phyloP scores from a whole-genome alignment of 1,284 basidiomycete genomes.

The Ceratobasidium sp. region DNA sequence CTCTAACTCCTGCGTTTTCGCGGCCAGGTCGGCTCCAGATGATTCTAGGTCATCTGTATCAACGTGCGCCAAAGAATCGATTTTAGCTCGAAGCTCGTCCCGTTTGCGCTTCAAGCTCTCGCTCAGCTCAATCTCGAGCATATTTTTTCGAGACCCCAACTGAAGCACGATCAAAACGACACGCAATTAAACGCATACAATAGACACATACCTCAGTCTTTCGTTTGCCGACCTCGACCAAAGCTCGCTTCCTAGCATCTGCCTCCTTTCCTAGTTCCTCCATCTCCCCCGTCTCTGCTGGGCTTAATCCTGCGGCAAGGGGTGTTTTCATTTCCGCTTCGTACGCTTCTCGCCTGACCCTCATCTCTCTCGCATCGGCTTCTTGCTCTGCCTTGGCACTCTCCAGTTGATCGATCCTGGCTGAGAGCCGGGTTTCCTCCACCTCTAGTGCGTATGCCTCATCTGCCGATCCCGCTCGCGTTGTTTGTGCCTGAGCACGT shows the following conservation, averaged over 20 bases:
- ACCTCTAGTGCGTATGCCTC: slow-evolving; percentile 67
- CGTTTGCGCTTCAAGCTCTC: slow-evolving; percentile 82
- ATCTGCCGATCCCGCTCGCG: slow-evolving; percentile 69
- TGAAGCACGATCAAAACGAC: slow-evolving; percentile 47
- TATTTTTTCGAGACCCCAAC: slow-evolving; percentile 79
- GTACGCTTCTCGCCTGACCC: slow-evolving; percentile 68
- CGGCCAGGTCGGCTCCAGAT: slow-evolving; percentile 63
- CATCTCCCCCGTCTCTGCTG: slow-evolving; percentile 74
- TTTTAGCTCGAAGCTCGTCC: slow-evolving; percentile 76
- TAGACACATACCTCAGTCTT: slow-evolving; percentile 71
- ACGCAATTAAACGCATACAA: not conserved
- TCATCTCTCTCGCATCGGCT: slow-evolving; percentile 67
- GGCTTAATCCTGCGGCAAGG: slow-evolving; percentile 74
- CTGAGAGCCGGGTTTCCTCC: slow-evolving; percentile 74
- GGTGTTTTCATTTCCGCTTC: slow-evolving; percentile 77
- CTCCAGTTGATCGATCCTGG: slow-evolving; percentile 71
- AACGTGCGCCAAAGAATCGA: slow-evolving; percentile 75
- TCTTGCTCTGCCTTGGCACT: slow-evolving; percentile 72
- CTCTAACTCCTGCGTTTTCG: slow-evolving; percentile 70
- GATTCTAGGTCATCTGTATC: slow-evolving; percentile 62
- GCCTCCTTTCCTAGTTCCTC: slow-evolving; percentile 76
- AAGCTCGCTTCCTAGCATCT: slow-evolving; percentile 72
- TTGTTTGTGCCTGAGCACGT: slow-evolving; percentile 72
- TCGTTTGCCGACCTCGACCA: slow-evolving; percentile 71
- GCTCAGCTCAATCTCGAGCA: slow-evolving; percentile 91